These are phyloP conservation scores for Heliocybe sulcata DNA, from an alignment of 1,284 basidiomycete species.

Conservation along the genomic window DNA sequence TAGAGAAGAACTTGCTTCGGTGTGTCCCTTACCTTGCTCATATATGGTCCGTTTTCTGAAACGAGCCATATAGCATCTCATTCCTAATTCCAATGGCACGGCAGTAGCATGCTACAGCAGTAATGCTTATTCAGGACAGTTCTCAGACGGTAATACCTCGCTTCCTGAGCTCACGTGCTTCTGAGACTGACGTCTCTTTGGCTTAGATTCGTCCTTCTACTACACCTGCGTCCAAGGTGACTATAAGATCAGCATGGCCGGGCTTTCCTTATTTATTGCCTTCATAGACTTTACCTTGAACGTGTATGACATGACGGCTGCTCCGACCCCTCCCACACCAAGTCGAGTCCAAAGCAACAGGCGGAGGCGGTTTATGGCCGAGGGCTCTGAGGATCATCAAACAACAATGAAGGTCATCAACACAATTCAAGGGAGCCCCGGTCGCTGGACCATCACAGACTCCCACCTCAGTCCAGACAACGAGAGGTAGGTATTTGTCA, in stretches of 20 bases:
- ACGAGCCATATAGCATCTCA: slow-evolving; percentile 42
- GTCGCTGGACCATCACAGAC: slow-evolving; percentile 92
- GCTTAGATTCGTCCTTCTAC: slow-evolving; percentile 69
- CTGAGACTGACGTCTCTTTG: background rate
- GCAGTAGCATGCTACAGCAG: slow-evolving; percentile 78
- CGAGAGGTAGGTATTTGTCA: slow-evolving; percentile 49
- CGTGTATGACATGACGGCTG: slow-evolving; percentile 75
- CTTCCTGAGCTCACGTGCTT: slow-evolving; percentile 17
- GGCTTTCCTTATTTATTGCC: slow-evolving; percentile 8
- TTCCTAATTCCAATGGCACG: slow-evolving; percentile 86
- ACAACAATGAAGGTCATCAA: slow-evolving; percentile 75
- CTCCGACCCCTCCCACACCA: slow-evolving; percentile 24
- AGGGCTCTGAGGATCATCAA: slow-evolving; percentile 34
- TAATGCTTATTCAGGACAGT: slow-evolving; percentile 92
- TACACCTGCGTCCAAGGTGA: slow-evolving; percentile 78
- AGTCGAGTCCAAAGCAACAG: slow-evolving; percentile 8
- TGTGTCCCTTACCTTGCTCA: slow-evolving; percentile 21
- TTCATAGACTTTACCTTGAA: slow-evolving; percentile 79
- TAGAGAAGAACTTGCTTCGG: slow-evolving; percentile 48
- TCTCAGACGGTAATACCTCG: slow-evolving; percentile 57
- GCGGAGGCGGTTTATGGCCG: slow-evolving; percentile 10
- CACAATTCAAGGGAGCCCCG: slow-evolving; percentile 68
- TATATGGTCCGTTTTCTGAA: background rate
- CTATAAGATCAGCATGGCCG: slow-evolving; percentile 4
- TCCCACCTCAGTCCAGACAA: slow-evolving; percentile 91